Base-by-base conservation (phyloP, 2,329 filamentous ascomycete species). In the Clarireedia monteithiana region DNA sequence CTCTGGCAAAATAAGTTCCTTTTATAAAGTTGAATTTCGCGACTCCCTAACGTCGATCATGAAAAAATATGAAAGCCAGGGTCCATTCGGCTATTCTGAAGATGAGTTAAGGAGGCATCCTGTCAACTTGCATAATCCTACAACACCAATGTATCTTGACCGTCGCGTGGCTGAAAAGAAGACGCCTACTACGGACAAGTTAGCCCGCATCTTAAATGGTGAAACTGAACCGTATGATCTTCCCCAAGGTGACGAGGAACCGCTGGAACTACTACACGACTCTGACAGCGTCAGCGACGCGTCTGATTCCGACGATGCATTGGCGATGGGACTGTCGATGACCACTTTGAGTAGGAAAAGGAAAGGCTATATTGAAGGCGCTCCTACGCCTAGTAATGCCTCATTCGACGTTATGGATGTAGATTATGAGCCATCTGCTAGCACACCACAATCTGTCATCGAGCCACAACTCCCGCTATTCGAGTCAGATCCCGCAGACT, bases 221-320 rank as follows among this genome's bases (percentile, higher is more conserved):
- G 56, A 34, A 55, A 60, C n/a, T 56, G 59, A 12, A 24, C 55
- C 15, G 44, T 57, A 49, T 45, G 57, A 61, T 15, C 47, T 46
- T 10, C 44, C 56, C 17, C 5, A 49, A n/a, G 50, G 57, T 46
- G 62, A 66, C 23, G 46, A 58, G 49, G 60, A 64, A 17, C 44
- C 59, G 5, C 62, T 63, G 55, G 60, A 66, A 27, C 58, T 62
- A 49, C 39, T 59, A 3, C 50, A 62, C 44, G 63, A 66, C 47
- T 62, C 62, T 14, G 62, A 64, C 46, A 55, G 72, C 73, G 39
- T 51, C 20, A 83, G 80, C 61, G 68, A 74, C 9, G 71, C 77
- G 14, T 84, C 82, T 17, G 81, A 84, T 50, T 74, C 77, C 56
- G 80, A 82, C 50, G 81, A 76, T 59, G 75, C 74, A 49, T 73